Evolutionary conservation across 1,284 basidiomycete genomes (phyloP), one percentile per base, ranked within the genome.

Genomic region (Phellopilus nigrolimitatus): DNA sequence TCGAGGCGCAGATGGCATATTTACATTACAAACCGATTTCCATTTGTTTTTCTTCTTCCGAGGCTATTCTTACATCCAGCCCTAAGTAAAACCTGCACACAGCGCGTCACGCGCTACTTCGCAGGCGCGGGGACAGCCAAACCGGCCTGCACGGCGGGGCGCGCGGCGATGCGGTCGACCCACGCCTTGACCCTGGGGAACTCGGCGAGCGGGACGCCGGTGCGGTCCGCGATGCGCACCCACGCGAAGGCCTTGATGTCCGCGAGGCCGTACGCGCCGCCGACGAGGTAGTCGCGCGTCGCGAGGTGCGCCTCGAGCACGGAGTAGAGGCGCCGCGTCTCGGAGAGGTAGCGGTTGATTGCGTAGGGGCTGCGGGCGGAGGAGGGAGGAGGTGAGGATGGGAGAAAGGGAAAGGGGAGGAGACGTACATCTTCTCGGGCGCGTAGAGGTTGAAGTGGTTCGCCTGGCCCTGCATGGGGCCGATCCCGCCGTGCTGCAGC

Each of bases 401-500:
- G 24, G 45, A 25, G 37, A 6, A n/a, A 12, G 24, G 60, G 69
- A 54, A 51, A 79, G 80, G 73, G 55, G 78, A 77, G 63, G 78
- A 81, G 7, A 73, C 82, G 56, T 83, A 85, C 2, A 84, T 75
- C 52, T 83, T 77, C 60, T 82, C 82, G 0, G 80, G 74, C 0
- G 81, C 82, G 56, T 61, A 72, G 12, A 64, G 64, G 55, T 68
- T 65, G 67, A 85, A 86, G 66, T 83, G 80, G 61, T 75, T 72
- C 8, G 78, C 76, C 68, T 90, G 87, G 19, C 86, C 84, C 67
- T 84, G 81, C 82, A 87, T 88, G 1, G 84, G 84, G 10, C 83
- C 83, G 19, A 86, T 64, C n/a, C 82, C 82, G 8, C 82, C 82
- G 59, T 84, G 81, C 77, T 82, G 57, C 6, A 44, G 22, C 19